phyloP scores from a whole-genome alignment of 2,329 filamentous ascomycete genomes.

The Orbilia oligospora region DNA sequence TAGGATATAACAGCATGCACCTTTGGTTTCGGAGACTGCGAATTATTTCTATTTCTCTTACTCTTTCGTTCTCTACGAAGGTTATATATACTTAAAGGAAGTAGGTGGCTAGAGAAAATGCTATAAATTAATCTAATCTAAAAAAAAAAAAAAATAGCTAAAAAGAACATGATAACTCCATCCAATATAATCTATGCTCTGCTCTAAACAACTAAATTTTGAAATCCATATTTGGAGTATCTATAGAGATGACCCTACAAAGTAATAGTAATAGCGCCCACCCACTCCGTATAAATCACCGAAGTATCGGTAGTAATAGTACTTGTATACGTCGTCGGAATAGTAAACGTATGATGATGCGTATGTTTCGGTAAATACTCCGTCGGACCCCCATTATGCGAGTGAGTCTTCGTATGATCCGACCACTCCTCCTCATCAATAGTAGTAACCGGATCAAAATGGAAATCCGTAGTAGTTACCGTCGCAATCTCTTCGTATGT shows the following conservation, averaged over 20 bases:
- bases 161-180: too few species aligned
- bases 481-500: too few species aligned
- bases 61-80: neutral
- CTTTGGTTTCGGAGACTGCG: neutral
- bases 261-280: constrained; percentile 38
- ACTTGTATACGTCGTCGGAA: constrained; percentile 23
- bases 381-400: constrained; percentile 33
- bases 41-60: neutral
- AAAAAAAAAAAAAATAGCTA: too few species aligned
- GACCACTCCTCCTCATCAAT: constrained; percentile 28
- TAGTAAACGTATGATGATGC: constrained; percentile 49
- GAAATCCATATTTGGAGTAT: too few species aligned
- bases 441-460: constrained; percentile 40
- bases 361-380: constrained; percentile 38
- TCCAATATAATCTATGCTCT: too few species aligned
- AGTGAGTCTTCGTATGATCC: constrained; percentile 26
- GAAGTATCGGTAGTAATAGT: constrained; percentile 5
- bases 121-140: too few species aligned
- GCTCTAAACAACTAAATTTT: too few species aligned
- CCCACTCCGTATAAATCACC: constrained; percentile 29
- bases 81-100: neutral
- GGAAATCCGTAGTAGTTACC: constrained; percentile 24
- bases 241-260: neutral
- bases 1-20: neutral
- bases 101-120: too few species aligned